Conservation (phyloP, 805 yeast species). For the Kodamaea nitidulidarum region DNA sequence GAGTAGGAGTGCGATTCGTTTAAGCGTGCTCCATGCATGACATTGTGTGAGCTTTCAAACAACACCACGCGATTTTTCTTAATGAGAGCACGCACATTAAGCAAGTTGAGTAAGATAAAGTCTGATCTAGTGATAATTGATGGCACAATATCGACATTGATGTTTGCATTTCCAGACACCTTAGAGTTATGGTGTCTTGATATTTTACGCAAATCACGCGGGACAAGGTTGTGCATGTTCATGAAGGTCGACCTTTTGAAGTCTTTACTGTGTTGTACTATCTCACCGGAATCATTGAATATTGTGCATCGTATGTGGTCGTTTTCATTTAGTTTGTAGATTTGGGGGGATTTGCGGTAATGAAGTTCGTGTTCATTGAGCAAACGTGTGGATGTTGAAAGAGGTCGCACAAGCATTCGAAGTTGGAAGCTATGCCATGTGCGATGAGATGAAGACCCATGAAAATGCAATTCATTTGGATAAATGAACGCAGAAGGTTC, state of each 20-base stretch:
- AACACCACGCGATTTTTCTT: conserved; percentile 49
- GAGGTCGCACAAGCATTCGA: not conserved
- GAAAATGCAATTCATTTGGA: no score
- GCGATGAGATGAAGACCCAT: no score
- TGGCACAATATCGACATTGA: conserved; percentile 51
- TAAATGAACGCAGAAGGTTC: no score
- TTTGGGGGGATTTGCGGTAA: conserved; percentile 3
- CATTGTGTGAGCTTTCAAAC: conserved; percentile 28
- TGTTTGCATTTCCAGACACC: conserved; percentile 13
- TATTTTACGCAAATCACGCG: conserved; percentile 58
- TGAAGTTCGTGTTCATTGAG: conserved; percentile 2
- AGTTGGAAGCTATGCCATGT: no score
- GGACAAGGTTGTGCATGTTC: conserved; percentile 42
- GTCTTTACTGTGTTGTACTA: conserved; percentile 43
- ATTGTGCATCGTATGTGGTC: conserved; percentile 46
- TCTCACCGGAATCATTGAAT: conserved; percentile 44
- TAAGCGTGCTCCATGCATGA: conserved; percentile 28
- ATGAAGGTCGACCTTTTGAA: conserved; percentile 41
- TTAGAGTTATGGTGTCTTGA: conserved; percentile 24
- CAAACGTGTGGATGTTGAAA: not conserved
- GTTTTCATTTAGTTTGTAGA: conserved; percentile 15
- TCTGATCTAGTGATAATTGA: conserved; percentile 46
- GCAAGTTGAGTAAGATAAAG: conserved; percentile 44
- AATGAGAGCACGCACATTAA: conserved; percentile 50
- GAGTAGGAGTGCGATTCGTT: conserved; percentile 43